Base-by-base conservation (phyloP, 2,329 filamentous ascomycete species). In the Drechslerella stenobrocha region DNA sequence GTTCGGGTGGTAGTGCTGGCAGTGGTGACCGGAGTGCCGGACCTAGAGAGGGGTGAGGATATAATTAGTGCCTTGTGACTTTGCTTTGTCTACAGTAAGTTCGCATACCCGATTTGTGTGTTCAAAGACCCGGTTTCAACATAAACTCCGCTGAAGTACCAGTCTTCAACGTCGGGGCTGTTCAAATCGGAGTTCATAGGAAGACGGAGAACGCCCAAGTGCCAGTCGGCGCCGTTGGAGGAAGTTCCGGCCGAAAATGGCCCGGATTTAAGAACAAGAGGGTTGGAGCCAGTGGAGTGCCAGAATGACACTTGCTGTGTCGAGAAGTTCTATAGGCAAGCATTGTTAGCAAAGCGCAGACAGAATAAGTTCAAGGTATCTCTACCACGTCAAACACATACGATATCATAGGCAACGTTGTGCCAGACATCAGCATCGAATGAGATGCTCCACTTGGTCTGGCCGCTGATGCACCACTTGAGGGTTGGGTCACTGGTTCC, bases 91-190 rank as follows among this genome's bases (percentile, higher is more conserved):
- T 61, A 40, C 4, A 37, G 1, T 13, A 6, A 13, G 2, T 2
- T 47, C 13, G 58, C 69, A 15, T 44, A 55, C 50, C 70, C 75
- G 70, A 80, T 74, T 1, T 65, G 69, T 9, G 75, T 77, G 2
- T 76, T 80, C 30, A 80, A 61, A 0, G 77, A 74, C 2, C 82
- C 84, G 46, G 77, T 80, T 79, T 89, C 87, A 48, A 89, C 80
- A 72, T 87, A 89, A 2, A 88, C 83, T 6, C 87, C 86, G 2
- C 82, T 85, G 77, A 87, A 89, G 75, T 83, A 88, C 78, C 85
- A 85, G 73, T 89, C 86, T 78, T 81, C 45, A 46, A 67, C 46
- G 44, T 67, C 63, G 75, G 78, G 6, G 77, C 78, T 5, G 70
- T 79, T 26, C 50, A 79, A 18, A 72, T 77, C 52, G 72, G 74